Percentiles rank a stretch among this genome's conserved stretches.
phyloP scores from a whole-genome alignment of 805 yeast genomes.

The Wickerhamomyces mucosus region DNA sequence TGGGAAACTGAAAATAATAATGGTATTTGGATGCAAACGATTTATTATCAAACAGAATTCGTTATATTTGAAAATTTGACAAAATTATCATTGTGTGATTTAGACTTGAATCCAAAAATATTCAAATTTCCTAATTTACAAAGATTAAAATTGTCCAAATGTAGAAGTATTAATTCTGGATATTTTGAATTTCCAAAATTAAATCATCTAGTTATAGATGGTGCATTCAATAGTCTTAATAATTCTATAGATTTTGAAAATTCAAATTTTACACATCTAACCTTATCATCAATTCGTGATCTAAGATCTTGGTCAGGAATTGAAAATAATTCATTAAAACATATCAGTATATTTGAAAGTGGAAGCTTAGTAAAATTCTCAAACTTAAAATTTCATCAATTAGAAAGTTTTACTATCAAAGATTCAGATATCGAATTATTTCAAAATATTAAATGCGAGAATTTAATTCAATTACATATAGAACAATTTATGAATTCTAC shows the following conservation, averaged over 20 bases:
- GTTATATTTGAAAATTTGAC: slow-evolving; percentile 7
- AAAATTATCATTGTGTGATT: slow-evolving; percentile 3
- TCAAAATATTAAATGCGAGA: slow-evolving; percentile 6
- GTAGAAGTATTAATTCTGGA: slow-evolving; percentile 1
- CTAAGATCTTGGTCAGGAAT: slow-evolving; percentile 7
- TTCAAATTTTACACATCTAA: slow-evolving; percentile 1
- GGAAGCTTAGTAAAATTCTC: slow-evolving; percentile 2
- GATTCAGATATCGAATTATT: slow-evolving; percentile 8
- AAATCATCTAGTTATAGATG: slow-evolving; percentile 1
- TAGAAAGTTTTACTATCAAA: slow-evolving; percentile 3
- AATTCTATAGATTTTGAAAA: slow-evolving; percentile 6
- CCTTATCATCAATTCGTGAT: slow-evolving; percentile 5
- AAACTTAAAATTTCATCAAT: slow-evolving; percentile 1
- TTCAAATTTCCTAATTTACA: slow-evolving; percentile 7
- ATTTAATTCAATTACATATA: slow-evolving; percentile 4
- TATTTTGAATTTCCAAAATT: slow-evolving; percentile 5
- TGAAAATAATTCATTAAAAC: slow-evolving; percentile 4
- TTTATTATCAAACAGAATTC: slow-evolving; percentile 2
- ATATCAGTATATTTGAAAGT: slow-evolving; percentile 4
- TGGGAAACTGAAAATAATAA: slow-evolving; percentile 1
- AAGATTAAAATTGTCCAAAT: slow-evolving; percentile 3
- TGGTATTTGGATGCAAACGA: slow-evolving; percentile 3
- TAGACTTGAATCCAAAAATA: slow-evolving; percentile 4
- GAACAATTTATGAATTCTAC: slow-evolving; percentile 11
- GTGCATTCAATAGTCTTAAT: slow-evolving; percentile 4